These are phyloP conservation scores for Geranium brycei DNA, from an alignment of 345 rosid species.

Conservation along the genomic window DNA sequence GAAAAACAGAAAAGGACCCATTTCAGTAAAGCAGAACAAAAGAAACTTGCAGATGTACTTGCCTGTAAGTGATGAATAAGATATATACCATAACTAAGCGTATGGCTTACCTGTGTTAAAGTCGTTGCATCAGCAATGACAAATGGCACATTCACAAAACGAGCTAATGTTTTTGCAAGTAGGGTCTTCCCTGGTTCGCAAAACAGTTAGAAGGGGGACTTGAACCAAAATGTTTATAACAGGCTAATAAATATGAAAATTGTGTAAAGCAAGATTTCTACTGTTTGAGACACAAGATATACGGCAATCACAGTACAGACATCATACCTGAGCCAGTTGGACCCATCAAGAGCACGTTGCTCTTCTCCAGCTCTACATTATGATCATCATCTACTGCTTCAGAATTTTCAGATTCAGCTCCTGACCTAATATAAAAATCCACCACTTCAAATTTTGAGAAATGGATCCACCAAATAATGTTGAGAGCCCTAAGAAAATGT, in stretches of 20 bases:
- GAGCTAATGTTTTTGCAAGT: conserved; percentile 73
- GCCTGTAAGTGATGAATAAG: neutral
- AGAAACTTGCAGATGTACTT: neutral
- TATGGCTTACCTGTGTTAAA: conserved; percentile 57
- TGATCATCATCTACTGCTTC: conserved; percentile 44
- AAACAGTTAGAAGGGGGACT: conserved; percentile 14
- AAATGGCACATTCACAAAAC: conserved; percentile 75
- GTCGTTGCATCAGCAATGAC: conserved; percentile 81
- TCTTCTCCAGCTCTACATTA: conserved; percentile 81
- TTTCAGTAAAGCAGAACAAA: conserved; percentile 6
- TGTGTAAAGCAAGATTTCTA: neutral
- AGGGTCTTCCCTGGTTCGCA: conserved; percentile 60
- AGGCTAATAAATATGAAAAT: conserved; percentile 1
- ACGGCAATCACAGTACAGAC: neutral
- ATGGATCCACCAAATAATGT: neutral
- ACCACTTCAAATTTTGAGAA: conserved; percentile 22
- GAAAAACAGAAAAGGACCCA: conserved; percentile 10
- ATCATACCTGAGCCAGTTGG: conserved; percentile 89
- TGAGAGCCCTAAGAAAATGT: neutral
- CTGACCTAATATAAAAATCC: conserved; percentile 62
- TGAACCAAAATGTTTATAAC: neutral
- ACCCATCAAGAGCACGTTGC: conserved; percentile 90
- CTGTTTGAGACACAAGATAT: neutral
- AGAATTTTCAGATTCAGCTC: conserved; percentile 34
- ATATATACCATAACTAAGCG: neutral